phyloP scores from a whole-genome alignment of 305 asterid species.

The Nicotiana rustica region DNA sequence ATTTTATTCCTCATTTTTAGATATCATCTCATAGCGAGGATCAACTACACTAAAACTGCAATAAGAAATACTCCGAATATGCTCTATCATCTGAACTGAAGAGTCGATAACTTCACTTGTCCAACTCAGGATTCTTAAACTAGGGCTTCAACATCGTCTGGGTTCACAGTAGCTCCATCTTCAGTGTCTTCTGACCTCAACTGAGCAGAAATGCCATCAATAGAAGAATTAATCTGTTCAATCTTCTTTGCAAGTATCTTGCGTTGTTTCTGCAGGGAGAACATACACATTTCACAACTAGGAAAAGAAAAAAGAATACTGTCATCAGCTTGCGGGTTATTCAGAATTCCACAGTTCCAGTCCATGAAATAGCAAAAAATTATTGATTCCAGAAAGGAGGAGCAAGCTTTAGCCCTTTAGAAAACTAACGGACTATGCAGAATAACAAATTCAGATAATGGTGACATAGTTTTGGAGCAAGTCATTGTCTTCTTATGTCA shows the following conservation, averaged over 20 bases:
- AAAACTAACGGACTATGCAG: background rate
- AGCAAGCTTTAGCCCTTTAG: background rate
- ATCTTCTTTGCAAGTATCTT: constrained; percentile 75
- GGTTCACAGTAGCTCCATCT: constrained; percentile 48
- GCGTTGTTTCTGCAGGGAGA: constrained; percentile 68
- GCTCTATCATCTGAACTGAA: background rate
- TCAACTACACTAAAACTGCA: no score
- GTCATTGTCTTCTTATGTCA: background rate
- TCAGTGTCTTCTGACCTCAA: constrained; percentile 49
- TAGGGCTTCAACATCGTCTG: constrained; percentile 51
- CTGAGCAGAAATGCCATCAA: constrained; percentile 67
- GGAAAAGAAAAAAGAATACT: background rate
- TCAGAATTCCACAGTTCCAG: background rate
- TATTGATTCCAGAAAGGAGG: background rate
- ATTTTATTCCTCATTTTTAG: no score
- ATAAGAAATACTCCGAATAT: no score
- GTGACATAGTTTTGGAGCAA: background rate
- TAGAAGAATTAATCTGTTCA: constrained; percentile 70
- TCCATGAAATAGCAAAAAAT: background rate
- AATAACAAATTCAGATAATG: background rate
- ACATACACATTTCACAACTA: constrained; percentile 20
- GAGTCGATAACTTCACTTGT: background rate
- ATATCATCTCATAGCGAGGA: no score
- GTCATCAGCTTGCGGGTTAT: background rate
- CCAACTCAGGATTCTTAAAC: constrained; percentile 39